Evolutionary conservation across 768 basidiomycete species (phyloP), one percentile per base, ranked within the genome.

Genomic region (Lactifluus piperatus): DNA sequence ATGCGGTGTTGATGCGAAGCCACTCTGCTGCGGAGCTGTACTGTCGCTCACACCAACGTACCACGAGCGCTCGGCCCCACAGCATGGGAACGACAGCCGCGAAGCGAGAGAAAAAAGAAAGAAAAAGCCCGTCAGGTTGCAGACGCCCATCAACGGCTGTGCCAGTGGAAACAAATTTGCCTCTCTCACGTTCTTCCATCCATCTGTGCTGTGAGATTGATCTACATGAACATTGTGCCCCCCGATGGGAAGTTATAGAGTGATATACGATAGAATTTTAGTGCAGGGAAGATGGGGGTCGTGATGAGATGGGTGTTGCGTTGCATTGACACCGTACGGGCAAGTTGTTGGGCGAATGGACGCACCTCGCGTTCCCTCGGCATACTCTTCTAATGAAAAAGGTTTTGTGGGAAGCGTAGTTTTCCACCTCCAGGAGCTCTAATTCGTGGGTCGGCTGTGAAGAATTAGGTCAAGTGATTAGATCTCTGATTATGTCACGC

Each of bases 401-500:
- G 24, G 57, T 27, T 26, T 18, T n/a, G n/a, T n/a, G 56, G 16
- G 48, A 10, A 45, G 43, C 24, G n/a, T 20, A n/a, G 13, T 16
- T 44, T 5, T 14, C 4, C 13, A 20, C 27, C 2, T 14, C n/a
- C 5, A 24, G 13, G 51, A n/a, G 48, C 20, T 49, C 13, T 9
- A 20, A 5, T 20, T n/a, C n/a, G n/a, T 41, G 8, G n/a, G 16
- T 18, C 16, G 16, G 16, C 13, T 5, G 41, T n/a, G n/a, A n/a
- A n/a, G n/a, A n/a, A n/a, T n/a, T n/a, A n/a, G n/a, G n/a, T n/a
- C n/a, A n/a, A n/a, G n/a, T n/a, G 49, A 34, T 30, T 9, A 26
- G 13, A 18, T 46, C 16, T 50, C 43, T 24, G 58, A 44, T 60
- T 60, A 55, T 41, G 5, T 62, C 52, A n/a, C n/a, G n/a, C n/a